phyloP scores from a whole-genome alignment of 2,329 filamentous ascomycete genomes.

The Colletotrichum tofieldiae region DNA sequence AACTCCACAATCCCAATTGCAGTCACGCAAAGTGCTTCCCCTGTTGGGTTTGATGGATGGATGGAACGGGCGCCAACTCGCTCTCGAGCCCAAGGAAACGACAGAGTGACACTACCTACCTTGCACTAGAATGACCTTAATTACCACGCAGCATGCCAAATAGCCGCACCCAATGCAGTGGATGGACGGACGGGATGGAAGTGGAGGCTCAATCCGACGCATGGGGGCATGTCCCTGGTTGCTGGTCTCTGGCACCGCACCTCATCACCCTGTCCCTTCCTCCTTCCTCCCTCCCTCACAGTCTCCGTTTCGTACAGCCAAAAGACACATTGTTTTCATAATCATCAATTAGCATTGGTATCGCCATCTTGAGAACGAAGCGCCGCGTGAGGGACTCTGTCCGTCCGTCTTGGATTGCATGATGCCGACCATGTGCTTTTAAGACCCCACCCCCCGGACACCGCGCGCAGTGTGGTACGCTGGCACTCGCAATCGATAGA shows the following conservation, averaged over 20 bases:
- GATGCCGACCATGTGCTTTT: not conserved
- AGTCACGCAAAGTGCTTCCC: not conserved
- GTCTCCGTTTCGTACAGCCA: not conserved
- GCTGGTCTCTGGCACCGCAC: not conserved
- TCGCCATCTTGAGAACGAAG: not conserved
- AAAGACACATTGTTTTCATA: no score
- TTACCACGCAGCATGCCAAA: constrained; percentile 11
- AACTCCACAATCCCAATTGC: not conserved
- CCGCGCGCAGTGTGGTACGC: not conserved
- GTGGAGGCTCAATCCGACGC: constrained; percentile 37
- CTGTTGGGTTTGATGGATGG: not conserved
- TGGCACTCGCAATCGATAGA: not conserved
- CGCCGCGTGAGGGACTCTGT: not conserved
- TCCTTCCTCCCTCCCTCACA: not conserved
- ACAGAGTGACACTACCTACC: not conserved
- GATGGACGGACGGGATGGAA: constrained; percentile 34
- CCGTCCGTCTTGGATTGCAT: not conserved
- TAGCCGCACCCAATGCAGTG: constrained; percentile 35
- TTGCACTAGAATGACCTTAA: not conserved
- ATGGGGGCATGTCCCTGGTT: constrained; percentile 14
- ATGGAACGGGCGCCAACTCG: constrained; percentile 3
- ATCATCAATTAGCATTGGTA: not conserved
- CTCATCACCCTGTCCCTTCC: not conserved
- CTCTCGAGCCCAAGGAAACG: not conserved
- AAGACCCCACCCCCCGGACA: not conserved